phyloP scores from a whole-genome alignment of 768 basidiomycete genomes.

The Pilatotrama ljubarskyi region DNA sequence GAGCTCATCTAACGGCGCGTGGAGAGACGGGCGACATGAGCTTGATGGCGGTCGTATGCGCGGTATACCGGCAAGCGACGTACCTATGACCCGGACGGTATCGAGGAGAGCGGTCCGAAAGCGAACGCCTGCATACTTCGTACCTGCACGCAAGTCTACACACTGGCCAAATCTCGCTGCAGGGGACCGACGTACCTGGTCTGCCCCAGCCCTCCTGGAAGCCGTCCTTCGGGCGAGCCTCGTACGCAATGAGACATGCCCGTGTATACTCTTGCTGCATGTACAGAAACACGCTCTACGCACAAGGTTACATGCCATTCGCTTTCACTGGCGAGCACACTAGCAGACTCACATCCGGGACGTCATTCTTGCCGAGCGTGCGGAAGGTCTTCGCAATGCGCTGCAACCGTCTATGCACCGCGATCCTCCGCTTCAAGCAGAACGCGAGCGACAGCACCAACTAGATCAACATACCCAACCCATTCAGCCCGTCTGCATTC shows the following conservation, averaged over 20 bases:
- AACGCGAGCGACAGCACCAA: conserved; percentile 57
- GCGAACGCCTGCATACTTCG: conserved; percentile 56
- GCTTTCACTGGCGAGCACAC: neutral
- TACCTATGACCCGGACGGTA: conserved; percentile 70
- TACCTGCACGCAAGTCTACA: conserved; percentile 41
- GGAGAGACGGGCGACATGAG: neutral
- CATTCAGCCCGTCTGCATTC: conserved; percentile 26
- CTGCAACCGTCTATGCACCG: conserved; percentile 62
- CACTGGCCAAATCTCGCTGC: neutral
- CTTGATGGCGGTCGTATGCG: neutral
- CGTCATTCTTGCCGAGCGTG: conserved; percentile 52
- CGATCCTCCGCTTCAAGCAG: conserved; percentile 68
- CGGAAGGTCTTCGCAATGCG: conserved; percentile 64
- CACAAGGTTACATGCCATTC: neutral
- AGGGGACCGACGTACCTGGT: conserved; percentile 47
- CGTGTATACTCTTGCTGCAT: conserved; percentile 78
- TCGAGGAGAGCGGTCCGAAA: conserved; percentile 72
- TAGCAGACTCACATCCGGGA: conserved; percentile 52
- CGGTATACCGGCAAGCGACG: conserved; percentile 24
- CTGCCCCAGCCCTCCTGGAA: conserved; percentile 75
- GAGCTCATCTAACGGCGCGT: conserved; percentile 50
- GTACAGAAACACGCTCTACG: conserved; percentile 63
- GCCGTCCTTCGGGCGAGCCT: conserved; percentile 66
- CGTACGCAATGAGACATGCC: conserved; percentile 66
- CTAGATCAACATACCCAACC: conserved; percentile 29